phyloP scores from a whole-genome alignment of 2,329 filamentous ascomycete genomes.

The Leptosphaerulina australis region DNA sequence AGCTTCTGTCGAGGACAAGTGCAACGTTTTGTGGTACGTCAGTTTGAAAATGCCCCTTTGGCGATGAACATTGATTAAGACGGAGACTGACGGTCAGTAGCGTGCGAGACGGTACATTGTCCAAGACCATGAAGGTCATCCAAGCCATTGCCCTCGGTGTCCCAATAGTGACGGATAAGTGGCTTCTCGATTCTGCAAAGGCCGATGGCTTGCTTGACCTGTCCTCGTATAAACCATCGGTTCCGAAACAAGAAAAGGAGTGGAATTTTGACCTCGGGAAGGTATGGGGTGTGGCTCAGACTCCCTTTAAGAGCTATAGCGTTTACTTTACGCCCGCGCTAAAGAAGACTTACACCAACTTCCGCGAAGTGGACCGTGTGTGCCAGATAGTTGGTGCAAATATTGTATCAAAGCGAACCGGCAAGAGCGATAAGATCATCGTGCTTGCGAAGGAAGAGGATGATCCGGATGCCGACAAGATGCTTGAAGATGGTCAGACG shows the following conservation, averaged over 20 bases:
- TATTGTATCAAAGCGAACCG: constrained; percentile 36
- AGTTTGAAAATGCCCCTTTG: background rate
- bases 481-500: constrained; percentile 42
- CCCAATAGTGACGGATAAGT: constrained; percentile 55
- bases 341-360: constrained; percentile 40
- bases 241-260: constrained; percentile 44
- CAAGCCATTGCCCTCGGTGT: constrained; percentile 52
- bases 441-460: constrained; percentile 48
- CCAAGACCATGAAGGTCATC: constrained; percentile 55
- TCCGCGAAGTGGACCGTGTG: constrained; percentile 49
- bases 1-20: constrained; percentile 39
- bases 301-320: constrained; percentile 55
- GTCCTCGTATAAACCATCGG: constrained; percentile 41
- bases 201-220: constrained; percentile 46
- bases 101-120: constrained; percentile 47
- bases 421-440: constrained; percentile 35
- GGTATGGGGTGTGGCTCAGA: constrained; percentile 45
- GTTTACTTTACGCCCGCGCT: constrained; percentile 57
- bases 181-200: constrained; percentile 51
- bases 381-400: constrained; percentile 48
- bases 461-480: constrained; percentile 44
- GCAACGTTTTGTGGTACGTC: constrained; percentile 44
- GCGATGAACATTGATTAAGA: background rate
- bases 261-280: constrained; percentile 48
- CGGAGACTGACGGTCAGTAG: constrained; percentile 34